phyloP scores from a whole-genome alignment of 805 yeast genomes.

The Wickerhamomyces bisporus region DNA sequence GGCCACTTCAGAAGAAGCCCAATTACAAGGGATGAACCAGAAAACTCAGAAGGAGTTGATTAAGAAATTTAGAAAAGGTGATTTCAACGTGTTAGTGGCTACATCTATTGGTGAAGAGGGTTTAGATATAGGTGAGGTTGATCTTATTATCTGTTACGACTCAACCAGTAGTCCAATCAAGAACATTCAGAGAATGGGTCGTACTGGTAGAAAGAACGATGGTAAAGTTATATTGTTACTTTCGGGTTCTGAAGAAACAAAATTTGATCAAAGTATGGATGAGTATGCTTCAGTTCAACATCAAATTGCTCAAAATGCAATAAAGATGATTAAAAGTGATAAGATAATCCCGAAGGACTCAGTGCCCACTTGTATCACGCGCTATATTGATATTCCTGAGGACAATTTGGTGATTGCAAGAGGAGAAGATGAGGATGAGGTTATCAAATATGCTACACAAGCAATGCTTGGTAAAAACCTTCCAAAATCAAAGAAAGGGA shows the following conservation, averaged over 20 bases:
- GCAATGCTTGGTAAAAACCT: slow-evolving; percentile 43
- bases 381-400: slow-evolving; percentile 59
- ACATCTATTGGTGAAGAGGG: slow-evolving; percentile 99
- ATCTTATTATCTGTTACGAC: slow-evolving; percentile 86
- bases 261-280: slow-evolving; percentile 79
- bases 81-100: slow-evolving; percentile 78
- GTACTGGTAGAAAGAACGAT: slow-evolving; percentile 93
- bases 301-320: slow-evolving; percentile 47
- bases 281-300: slow-evolving; percentile 77
- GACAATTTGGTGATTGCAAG: slow-evolving; percentile 54
- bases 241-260: slow-evolving; percentile 69
- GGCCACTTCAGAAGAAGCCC: slow-evolving; percentile 71
- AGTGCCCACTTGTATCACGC: slow-evolving; percentile 53
- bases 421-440: slow-evolving; percentile 61
- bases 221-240: slow-evolving; percentile 76
- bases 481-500: slow-evolving; percentile 13
- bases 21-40: slow-evolving; percentile 83
- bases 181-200: slow-evolving; percentile 92
- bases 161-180: slow-evolving; percentile 92
- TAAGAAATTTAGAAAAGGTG: slow-evolving; percentile 65
- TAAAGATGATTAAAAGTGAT: slow-evolving; percentile 44
- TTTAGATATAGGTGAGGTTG: slow-evolving; percentile 96
- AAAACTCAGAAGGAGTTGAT: slow-evolving; percentile 79
- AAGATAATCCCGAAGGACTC: slow-evolving; percentile 61
- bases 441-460: slow-evolving; percentile 62